These are phyloP conservation scores for Berkeleyomyces basicola DNA, from an alignment of 2,329 filamentous ascomycete species.

Conservation along the genomic window DNA sequence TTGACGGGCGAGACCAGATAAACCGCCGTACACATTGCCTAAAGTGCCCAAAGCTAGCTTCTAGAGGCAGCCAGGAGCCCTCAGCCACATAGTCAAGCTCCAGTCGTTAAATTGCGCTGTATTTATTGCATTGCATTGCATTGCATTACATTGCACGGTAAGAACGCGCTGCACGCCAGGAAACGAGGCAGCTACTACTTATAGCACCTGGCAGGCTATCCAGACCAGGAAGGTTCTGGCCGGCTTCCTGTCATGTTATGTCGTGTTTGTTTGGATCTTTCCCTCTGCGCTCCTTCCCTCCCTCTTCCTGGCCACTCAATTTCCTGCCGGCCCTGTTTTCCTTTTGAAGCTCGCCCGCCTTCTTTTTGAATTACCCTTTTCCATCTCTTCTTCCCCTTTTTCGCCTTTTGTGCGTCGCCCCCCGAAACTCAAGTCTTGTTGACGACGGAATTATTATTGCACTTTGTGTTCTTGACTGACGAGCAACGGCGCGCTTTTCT, in stretches of 20 bases:
- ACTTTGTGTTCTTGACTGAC: background rate
- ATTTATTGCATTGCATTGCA: background rate
- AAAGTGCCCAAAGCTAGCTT: background rate
- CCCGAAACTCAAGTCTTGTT: constrained; percentile 14
- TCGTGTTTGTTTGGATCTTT: background rate
- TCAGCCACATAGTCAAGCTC: background rate
- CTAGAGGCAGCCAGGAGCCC: background rate
- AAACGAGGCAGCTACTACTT: background rate
- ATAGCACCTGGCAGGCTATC: background rate
- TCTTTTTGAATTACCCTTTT: constrained; percentile 16
- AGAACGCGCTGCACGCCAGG: background rate
- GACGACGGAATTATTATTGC: background rate
- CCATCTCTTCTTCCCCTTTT: constrained; percentile 4
- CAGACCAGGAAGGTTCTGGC: background rate
- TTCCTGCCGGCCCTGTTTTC: constrained; percentile 1
- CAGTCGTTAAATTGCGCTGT: background rate
- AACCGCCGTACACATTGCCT: no score
- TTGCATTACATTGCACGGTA: background rate
- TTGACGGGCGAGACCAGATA: no score
- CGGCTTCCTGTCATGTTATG: background rate
- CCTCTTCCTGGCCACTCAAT: constrained; percentile 2
- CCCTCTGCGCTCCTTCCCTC: no score
- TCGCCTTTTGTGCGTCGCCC: background rate
- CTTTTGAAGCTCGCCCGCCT: background rate
- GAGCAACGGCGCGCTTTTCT: background rate